A percentile compares a stretch with the other conserved stretches of the same genome.
phyloP scores from a whole-genome alignment of 1,284 basidiomycete genomes.

The Trametes pubescens region DNA sequence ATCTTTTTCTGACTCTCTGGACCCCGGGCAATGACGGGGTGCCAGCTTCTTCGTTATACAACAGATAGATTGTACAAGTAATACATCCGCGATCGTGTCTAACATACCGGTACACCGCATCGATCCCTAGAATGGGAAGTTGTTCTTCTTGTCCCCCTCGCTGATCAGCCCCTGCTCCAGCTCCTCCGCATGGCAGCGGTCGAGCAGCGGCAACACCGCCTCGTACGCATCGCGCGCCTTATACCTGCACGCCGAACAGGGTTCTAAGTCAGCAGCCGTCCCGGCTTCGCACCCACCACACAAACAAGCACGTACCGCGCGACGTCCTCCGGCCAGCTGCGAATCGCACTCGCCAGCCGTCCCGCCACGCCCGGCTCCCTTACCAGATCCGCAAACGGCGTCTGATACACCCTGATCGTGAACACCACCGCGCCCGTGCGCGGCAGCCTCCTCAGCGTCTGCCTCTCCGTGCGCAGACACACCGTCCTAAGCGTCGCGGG shows the following conservation, averaged over 20 bases:
- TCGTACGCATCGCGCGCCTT: constrained; percentile 64
- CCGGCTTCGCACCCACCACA: background rate
- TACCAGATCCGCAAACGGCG: constrained; percentile 64
- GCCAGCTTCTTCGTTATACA: background rate
- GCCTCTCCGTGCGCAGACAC: constrained; percentile 73
- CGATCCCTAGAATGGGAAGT: constrained; percentile 31
- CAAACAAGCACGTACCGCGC: constrained; percentile 43
- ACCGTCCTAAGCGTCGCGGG: constrained; percentile 53
- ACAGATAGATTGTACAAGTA: background rate
- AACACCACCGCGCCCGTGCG: constrained; percentile 78
- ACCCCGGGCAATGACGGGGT: too few species aligned
- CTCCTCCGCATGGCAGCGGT: constrained; percentile 52
- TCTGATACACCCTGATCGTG: constrained; percentile 78
- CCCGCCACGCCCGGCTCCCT: constrained; percentile 71
- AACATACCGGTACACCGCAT: background rate
- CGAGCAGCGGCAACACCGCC: constrained; percentile 58
- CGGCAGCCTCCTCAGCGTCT: constrained; percentile 75
- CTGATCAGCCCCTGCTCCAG: constrained; percentile 34
- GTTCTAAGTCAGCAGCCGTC: background rate
- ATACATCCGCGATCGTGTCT: background rate
- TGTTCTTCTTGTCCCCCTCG: constrained; percentile 23
- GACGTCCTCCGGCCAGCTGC: constrained; percentile 76
- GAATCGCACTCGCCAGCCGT: constrained; percentile 71
- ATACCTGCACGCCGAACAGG: constrained; percentile 50
- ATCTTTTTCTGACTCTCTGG: too few species aligned